phyloP scores from a whole-genome alignment of 306 rosid genomes.

The barrel medic (Medicago truncatula) region DNA sequence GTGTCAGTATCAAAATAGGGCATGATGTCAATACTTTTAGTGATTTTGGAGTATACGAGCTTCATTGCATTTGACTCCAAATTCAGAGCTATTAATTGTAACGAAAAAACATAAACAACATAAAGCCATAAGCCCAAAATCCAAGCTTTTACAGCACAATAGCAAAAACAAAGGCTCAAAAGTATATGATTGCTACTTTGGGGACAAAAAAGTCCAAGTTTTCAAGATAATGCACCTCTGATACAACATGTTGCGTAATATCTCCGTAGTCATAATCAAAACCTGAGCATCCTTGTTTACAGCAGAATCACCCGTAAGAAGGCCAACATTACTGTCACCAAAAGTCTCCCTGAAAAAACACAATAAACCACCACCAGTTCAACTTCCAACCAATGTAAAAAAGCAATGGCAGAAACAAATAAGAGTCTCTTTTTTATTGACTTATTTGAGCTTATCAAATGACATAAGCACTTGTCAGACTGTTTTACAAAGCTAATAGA shows the following conservation, averaged over 20 bases:
- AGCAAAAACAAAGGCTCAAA: not conserved
- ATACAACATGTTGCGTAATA: slow-evolving; percentile 95
- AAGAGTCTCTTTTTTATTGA: too few relatives aligned
- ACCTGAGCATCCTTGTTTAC: slow-evolving; percentile 90
- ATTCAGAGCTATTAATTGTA: slow-evolving; percentile 9
- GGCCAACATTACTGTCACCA: slow-evolving; percentile 85
- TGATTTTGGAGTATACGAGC: not conserved
- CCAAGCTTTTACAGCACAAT: slow-evolving; percentile 6
- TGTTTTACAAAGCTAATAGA: too few relatives aligned
- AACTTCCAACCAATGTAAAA: slow-evolving; percentile 6
- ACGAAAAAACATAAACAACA: slow-evolving; percentile 3
- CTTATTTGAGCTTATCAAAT: too few relatives aligned
- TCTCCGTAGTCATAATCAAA: slow-evolving; percentile 96
- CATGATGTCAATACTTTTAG: not conserved
- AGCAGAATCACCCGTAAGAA: slow-evolving; percentile 92
- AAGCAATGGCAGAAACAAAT: slow-evolving; percentile 14
- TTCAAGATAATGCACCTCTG: slow-evolving; percentile 66
- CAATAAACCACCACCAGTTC: slow-evolving; percentile 19
- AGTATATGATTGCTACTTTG: slow-evolving; percentile 7
- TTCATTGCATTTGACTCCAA: not conserved
- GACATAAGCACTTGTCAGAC: too few relatives aligned
- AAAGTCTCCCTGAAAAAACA: slow-evolving; percentile 76
- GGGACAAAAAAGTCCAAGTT: slow-evolving; percentile 9
- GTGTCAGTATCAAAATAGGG: not conserved
- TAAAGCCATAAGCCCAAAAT: slow-evolving; percentile 11